These are phyloP conservation scores for Paramecium bursaria DNA, from an alignment of 73 alveolate species.

Conservation along the genomic window DNA sequence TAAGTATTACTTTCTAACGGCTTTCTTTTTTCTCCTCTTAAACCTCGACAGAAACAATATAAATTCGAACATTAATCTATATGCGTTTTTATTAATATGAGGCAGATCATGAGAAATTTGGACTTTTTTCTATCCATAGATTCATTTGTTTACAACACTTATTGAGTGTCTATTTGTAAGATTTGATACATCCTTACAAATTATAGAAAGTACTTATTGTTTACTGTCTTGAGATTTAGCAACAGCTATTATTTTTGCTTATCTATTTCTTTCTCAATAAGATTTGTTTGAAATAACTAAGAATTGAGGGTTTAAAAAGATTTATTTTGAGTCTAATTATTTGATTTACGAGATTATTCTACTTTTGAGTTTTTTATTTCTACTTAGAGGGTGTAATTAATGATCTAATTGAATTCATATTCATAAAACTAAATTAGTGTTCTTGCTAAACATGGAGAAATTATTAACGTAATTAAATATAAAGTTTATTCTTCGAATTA, in stretches of 20 bases:
- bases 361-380: background rate
- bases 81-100: slow-evolving; percentile 5
- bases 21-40: slow-evolving; percentile 25
- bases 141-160: slow-evolving; percentile 30
- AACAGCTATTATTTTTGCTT: background rate
- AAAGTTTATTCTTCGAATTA: background rate
- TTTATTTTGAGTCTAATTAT: no score
- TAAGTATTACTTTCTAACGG: background rate
- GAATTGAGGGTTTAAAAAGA: slow-evolving; percentile 7
- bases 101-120: slow-evolving; percentile 17
- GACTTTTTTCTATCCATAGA: slow-evolving; percentile 9
- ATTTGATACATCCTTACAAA: background rate
- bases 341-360: background rate
- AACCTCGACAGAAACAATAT: slow-evolving; percentile 48
- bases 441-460: slow-evolving; percentile 13
- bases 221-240: background rate
- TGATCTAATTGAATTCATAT: background rate
- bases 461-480: background rate
- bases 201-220: slow-evolving; percentile 20
- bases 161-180: background rate
- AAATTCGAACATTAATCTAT: background rate
- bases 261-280: slow-evolving; percentile 31
- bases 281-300: background rate
- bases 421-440: background rate
- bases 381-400: slow-evolving; percentile 2